These are phyloP conservation scores for Phytopythium delawarense DNA, from an alignment of 352 stramenopile species.

Conservation along the genomic window DNA sequence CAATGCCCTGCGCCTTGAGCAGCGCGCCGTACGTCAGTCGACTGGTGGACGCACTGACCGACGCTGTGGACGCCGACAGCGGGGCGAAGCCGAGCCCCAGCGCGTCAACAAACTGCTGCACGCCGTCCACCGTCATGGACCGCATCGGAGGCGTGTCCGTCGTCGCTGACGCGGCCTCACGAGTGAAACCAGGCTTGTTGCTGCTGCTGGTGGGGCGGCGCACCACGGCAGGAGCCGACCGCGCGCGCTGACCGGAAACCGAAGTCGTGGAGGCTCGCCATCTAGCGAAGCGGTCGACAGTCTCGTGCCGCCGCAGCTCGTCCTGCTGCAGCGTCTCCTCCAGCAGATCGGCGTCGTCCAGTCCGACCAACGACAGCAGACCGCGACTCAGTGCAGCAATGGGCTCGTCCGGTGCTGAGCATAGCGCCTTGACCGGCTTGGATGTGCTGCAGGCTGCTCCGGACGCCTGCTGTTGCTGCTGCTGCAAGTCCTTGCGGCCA, in stretches of 20 bases:
- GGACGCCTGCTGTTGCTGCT: conserved; percentile 3
- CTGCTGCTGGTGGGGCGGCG: conserved; percentile 9
- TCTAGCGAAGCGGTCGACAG: conserved; percentile 36
- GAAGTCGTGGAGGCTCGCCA: background rate
- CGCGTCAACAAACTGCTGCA: conserved; percentile 46
- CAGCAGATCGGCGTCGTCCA: conserved; percentile 18
- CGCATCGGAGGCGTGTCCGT: background rate
- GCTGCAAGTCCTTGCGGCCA: conserved; percentile 8
- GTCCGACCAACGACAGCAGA: background rate
- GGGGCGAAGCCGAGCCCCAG: conserved; percentile 30
- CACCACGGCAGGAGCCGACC: conserved; percentile 14
- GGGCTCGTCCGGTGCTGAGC: background rate
- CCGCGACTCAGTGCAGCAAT: background rate
- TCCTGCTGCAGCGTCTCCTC: conserved; percentile 37
- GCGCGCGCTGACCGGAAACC: background rate
- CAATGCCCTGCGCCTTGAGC: conserved; percentile 52
- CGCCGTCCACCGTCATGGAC: conserved; percentile 35
- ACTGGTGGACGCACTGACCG: background rate
- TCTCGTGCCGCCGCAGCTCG: conserved; percentile 51
- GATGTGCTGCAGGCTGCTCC: background rate
- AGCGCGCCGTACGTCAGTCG: conserved; percentile 30
- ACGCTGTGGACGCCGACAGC: conserved; percentile 3
- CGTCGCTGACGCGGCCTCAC: background rate
- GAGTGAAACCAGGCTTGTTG: background rate
- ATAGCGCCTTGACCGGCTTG: background rate